Evolutionary conservation across 2,329 filamentous ascomycete species (phyloP).

Genomic region (Boeremia lycopersici): DNA sequence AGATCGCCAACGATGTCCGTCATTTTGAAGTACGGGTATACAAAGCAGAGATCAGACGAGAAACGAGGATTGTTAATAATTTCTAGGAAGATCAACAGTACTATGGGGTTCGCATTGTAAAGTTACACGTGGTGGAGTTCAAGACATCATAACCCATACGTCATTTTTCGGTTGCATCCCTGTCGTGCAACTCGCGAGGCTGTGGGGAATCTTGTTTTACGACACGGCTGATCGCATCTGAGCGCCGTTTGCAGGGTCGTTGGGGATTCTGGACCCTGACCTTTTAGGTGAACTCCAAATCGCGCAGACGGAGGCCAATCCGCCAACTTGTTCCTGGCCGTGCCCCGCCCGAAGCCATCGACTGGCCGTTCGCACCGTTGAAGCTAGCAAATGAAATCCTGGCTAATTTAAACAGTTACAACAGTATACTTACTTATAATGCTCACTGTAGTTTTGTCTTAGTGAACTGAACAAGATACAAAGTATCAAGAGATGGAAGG

Average conservation of each 20-base stretch:
- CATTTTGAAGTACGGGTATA: slow-evolving; percentile 25
- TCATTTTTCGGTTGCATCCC: slow-evolving; percentile 14
- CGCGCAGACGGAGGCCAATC: slow-evolving; percentile 9
- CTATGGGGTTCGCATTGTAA: background rate
- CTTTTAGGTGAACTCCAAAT: background rate
- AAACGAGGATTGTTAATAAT: background rate
- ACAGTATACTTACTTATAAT: no score
- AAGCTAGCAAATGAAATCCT: background rate
- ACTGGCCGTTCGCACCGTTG: background rate
- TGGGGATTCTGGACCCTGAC: slow-evolving; percentile 9
- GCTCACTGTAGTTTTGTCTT: no score
- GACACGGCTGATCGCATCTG: slow-evolving; percentile 11
- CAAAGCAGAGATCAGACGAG: background rate
- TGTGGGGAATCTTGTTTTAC: slow-evolving; percentile 22
- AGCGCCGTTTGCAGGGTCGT: slow-evolving; percentile 5
- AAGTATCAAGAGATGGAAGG: no score
- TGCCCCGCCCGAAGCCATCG: background rate
- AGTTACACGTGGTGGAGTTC: slow-evolving; percentile 7
- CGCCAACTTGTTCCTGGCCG: background rate
- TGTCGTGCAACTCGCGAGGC: slow-evolving; percentile 15
- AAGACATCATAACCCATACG: slow-evolving; percentile 17
- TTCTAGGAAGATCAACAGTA: background rate
- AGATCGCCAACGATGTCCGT: slow-evolving; percentile 44
- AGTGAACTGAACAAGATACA: no score
- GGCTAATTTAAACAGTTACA: background rate